These are phyloP conservation scores for Dactylonectria estremocensis DNA, from an alignment of 2,329 filamentous ascomycete genomes.

Conservation along the genomic window DNA sequence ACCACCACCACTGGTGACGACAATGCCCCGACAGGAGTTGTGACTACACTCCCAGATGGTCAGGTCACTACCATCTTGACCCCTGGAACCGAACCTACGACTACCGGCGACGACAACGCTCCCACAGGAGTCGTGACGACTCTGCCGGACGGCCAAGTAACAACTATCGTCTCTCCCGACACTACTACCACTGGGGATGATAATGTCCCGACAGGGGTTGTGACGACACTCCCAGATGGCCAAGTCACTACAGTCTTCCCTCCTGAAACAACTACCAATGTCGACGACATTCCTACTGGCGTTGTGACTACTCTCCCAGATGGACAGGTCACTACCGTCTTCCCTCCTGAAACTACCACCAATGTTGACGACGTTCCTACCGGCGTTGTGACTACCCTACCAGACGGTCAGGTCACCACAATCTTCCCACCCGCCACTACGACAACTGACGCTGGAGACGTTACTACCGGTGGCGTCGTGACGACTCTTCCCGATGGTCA, in stretches of 20 bases:
- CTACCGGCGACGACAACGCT: not conserved
- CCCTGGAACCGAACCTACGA: too few relatives aligned
- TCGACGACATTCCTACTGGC: not conserved
- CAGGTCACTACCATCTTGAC: not conserved
- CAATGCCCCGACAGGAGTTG: not conserved
- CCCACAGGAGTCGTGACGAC: not conserved
- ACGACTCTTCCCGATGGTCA: not conserved
- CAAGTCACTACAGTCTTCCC: not conserved
- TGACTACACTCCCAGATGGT: not conserved
- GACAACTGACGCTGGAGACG: not conserved
- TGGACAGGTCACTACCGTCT: not conserved
- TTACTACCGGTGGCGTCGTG: not conserved
- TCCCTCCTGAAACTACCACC: not conserved
- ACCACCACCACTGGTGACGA: too few relatives aligned
- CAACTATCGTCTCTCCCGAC: not conserved
- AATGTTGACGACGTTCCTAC: not conserved
- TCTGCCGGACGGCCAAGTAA: not conserved
- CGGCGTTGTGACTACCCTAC: not conserved
- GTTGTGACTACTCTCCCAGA: not conserved
- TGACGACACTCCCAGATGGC: not conserved
- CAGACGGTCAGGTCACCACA: not conserved
- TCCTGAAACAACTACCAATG: not conserved
- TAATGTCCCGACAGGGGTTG: not conserved
- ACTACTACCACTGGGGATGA: not conserved
- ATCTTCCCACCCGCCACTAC: not conserved